Evolutionary conservation across 2,329 filamentous ascomycete species (phyloP).

Genomic region (Penicillium sp.): DNA sequence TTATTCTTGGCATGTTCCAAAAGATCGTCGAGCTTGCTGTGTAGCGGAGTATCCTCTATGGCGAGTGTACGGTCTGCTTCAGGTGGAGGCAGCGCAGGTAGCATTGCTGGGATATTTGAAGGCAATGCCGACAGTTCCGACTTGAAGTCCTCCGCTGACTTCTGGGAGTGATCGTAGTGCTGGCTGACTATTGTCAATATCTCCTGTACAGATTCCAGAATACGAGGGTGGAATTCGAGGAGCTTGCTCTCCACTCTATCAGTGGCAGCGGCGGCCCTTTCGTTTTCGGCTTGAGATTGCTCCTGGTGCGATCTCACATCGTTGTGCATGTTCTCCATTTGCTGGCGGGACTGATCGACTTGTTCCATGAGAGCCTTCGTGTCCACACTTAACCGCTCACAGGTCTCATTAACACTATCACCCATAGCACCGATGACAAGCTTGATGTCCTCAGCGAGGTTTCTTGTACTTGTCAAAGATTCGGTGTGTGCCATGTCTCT

Average conservation of each 20-base stretch:
- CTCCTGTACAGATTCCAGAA: slow-evolving; percentile 81
- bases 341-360: slow-evolving; percentile 73
- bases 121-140: slow-evolving; percentile 52
- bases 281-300: slow-evolving; percentile 75
- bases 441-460: slow-evolving; percentile 82
- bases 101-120: slow-evolving; percentile 54
- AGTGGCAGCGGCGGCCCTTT: slow-evolving; percentile 69
- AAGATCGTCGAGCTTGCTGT: slow-evolving; percentile 57
- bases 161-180: slow-evolving; percentile 85
- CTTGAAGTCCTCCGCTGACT: slow-evolving; percentile 60
- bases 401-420: slow-evolving; percentile 72
- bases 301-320: slow-evolving; percentile 77
- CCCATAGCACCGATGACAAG: slow-evolving; percentile 82
- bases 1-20: slow-evolving; percentile 46
- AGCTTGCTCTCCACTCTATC: slow-evolving; percentile 75
- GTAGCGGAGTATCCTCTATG: slow-evolving; percentile 61
- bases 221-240: slow-evolving; percentile 80
- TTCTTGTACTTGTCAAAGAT: slow-evolving; percentile 71
- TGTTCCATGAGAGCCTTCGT: slow-evolving; percentile 81
- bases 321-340: slow-evolving; percentile 69
- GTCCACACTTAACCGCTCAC: slow-evolving; percentile 83
- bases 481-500: slow-evolving; percentile 71
- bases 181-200: slow-evolving; percentile 78
- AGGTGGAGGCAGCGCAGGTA: slow-evolving; percentile 50
- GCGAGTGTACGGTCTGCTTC: slow-evolving; percentile 17